These are phyloP conservation scores for Cystobasidium pallidum DNA, from an alignment of 1,284 basidiomycete species.

Conservation along the genomic window DNA sequence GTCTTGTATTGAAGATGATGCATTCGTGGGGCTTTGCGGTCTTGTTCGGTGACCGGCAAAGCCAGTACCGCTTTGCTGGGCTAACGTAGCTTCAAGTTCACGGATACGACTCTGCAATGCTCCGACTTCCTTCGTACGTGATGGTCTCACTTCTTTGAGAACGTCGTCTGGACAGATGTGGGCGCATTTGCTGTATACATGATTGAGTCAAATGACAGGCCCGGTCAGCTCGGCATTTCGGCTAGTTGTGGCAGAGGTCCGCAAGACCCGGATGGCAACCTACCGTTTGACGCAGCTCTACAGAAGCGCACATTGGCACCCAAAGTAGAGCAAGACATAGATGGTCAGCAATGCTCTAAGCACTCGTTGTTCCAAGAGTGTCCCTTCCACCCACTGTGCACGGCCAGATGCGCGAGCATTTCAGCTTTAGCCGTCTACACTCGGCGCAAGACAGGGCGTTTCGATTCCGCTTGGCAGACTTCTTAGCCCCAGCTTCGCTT, in stretches of 20 bases:
- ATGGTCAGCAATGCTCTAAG: no score
- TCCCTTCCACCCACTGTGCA: constrained; percentile 54
- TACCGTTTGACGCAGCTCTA: constrained; percentile 42
- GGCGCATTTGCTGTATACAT: constrained; percentile 36
- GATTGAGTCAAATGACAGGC: not conserved
- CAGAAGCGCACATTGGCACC: not conserved
- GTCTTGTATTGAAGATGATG: constrained; percentile 19
- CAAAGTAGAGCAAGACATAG: no score
- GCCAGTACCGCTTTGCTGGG: constrained; percentile 4
- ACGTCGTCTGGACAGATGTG: constrained; percentile 44
- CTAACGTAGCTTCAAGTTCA: constrained; percentile 30
- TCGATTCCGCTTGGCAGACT: constrained; percentile 34
- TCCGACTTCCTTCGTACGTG: constrained; percentile 28
- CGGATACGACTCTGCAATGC: constrained; percentile 34
- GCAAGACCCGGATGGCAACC: not conserved
- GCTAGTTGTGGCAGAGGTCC: not conserved
- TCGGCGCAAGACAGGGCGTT: constrained; percentile 57
- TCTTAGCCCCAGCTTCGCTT: constrained; percentile 8
- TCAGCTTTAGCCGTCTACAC: constrained; percentile 67
- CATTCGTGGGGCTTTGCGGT: constrained; percentile 26
- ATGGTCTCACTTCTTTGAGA: constrained; percentile 42
- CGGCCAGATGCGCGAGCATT: constrained; percentile 65
- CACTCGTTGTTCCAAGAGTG: no score
- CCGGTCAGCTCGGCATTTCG: constrained; percentile 7
- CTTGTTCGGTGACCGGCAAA: constrained; percentile 17